Percentiles rank a stretch among this genome's conserved stretches.
Evolutionary conservation across 305 asterid genomes (phyloP).

Genomic region (Stenogyne calaminthoides): DNA sequence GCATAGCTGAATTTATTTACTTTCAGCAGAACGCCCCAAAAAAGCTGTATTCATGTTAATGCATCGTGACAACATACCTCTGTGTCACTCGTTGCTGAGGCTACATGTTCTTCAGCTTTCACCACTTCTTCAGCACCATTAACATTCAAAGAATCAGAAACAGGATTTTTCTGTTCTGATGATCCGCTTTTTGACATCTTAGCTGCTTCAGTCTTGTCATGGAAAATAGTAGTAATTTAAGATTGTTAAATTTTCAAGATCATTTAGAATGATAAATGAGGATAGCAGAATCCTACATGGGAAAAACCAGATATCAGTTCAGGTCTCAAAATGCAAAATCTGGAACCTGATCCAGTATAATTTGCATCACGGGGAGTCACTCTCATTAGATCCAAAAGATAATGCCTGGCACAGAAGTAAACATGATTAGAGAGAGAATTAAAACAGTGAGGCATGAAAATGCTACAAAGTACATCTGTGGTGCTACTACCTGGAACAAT

Average conservation of each 20-base stretch:
- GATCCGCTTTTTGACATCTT: conserved; percentile 50
- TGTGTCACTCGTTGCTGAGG: conserved; percentile 35
- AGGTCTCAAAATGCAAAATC: conserved; percentile 89
- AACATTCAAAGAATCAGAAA: conserved; percentile 46
- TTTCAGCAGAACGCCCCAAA: neutral
- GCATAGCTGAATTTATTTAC: neutral
- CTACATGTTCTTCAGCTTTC: conserved; percentile 34
- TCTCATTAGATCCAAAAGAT: conserved; percentile 94
- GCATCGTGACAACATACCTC: conserved; percentile 38
- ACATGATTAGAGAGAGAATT: neutral
- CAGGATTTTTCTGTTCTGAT: conserved; percentile 40
- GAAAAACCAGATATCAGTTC: conserved; percentile 72
- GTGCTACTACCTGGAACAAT: conserved; percentile 4
- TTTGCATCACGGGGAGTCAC: conserved; percentile 98
- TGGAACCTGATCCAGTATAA: conserved; percentile 70
- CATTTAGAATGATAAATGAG: conserved; percentile 9
- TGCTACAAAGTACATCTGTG: neutral
- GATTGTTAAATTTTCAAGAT: conserved; percentile 15
- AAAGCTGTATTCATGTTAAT: conserved; percentile 17
- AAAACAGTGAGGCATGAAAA: neutral
- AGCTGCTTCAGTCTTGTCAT: conserved; percentile 61
- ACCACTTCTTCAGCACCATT: conserved; percentile 42
- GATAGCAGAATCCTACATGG: conserved; percentile 53
- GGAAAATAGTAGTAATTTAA: conserved; percentile 15
- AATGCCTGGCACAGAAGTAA: conserved; percentile 56